Percentiles rank a stretch among this genome's conserved stretches.
Evolutionary conservation across 2,329 filamentous ascomycete species (phyloP).

Genomic region (Arachnomyces sp.): DNA sequence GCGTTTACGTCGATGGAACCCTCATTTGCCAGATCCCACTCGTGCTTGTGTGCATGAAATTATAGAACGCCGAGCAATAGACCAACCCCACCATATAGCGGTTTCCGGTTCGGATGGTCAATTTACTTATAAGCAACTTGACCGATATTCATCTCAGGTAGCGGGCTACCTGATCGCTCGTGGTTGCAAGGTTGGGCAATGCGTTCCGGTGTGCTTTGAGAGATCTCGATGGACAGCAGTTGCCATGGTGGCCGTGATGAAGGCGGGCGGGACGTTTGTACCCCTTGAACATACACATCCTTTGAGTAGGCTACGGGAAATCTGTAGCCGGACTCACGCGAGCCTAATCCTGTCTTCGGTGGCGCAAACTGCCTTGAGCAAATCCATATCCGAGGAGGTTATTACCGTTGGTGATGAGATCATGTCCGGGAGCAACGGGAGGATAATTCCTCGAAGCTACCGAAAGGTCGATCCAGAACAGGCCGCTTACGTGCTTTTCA

Average conservation of each 20-base stretch:
- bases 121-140: slow-evolving; percentile 25
- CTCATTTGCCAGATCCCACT: slow-evolving; percentile 25
- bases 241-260: slow-evolving; percentile 23
- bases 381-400: slow-evolving; percentile 21
- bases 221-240: slow-evolving; percentile 24
- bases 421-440: slow-evolving; percentile 10
- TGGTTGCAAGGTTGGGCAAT: slow-evolving; percentile 16
- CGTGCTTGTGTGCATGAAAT: slow-evolving; percentile 27
- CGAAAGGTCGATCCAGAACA: slow-evolving; percentile 13
- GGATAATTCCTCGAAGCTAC: slow-evolving; percentile 21
- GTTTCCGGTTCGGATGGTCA: slow-evolving; percentile 29
- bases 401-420: slow-evolving; percentile 26
- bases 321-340: slow-evolving; percentile 21
- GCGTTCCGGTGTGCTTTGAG: slow-evolving; percentile 20
- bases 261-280: slow-evolving; percentile 25
- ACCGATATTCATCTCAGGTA: slow-evolving; percentile 25
- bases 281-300: slow-evolving; percentile 9
- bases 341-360: slow-evolving; percentile 27
- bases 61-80: slow-evolving; percentile 19
- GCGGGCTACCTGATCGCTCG: slow-evolving; percentile 23
- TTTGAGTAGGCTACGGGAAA: background rate
- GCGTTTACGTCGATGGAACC: slow-evolving; percentile 3
- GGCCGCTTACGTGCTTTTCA: slow-evolving; percentile 27
- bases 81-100: slow-evolving; percentile 22
- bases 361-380: slow-evolving; percentile 23